A percentile compares a stretch with the other conserved stretches of the same genome.
phyloP scores from a whole-genome alignment of 2,329 filamentous ascomycete genomes.

The Lasiodiplodia sp. region DNA sequence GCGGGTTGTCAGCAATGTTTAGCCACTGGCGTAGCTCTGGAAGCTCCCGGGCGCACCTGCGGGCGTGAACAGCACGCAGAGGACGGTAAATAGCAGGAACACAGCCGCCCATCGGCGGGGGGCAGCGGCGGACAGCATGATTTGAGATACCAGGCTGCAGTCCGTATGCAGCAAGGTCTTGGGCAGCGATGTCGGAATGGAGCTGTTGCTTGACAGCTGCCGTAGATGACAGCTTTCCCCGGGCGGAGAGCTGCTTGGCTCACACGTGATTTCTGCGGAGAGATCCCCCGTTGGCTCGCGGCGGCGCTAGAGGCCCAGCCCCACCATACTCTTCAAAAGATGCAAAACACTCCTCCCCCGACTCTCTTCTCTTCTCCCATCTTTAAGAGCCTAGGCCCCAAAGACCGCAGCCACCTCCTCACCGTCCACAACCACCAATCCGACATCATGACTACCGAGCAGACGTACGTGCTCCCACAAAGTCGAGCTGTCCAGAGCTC shows the following conservation, averaged over 20 bases:
- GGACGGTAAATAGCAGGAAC: conserved; percentile 42
- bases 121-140: conserved; percentile 38
- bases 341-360: conserved; percentile 31
- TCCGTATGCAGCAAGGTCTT: conserved; percentile 25
- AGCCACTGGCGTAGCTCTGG: not conserved
- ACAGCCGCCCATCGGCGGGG: conserved; percentile 69
- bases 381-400: conserved; percentile 56
- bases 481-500: conserved; percentile 7
- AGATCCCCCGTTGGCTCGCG: conserved; percentile 26
- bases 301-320: conserved; percentile 25
- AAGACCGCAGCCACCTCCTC: conserved; percentile 54
- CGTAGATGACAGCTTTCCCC: conserved; percentile 29
- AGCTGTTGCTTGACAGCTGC: conserved; percentile 5
- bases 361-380: conserved; percentile 47
- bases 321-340: conserved; percentile 31
- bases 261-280: conserved; percentile 22
- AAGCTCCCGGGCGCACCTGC: conserved; percentile 42
- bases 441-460: conserved; percentile 72
- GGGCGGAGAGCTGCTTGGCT: conserved; percentile 29
- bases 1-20: conserved; percentile 24
- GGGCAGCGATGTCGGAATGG: not conserved
- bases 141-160: conserved; percentile 26
- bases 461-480: conserved; percentile 72
- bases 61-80: conserved; percentile 46
- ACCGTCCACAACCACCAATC: conserved; percentile 41